These are phyloP conservation scores for Plasmodium knowlesi DNA, from an alignment of 169 alveolate species.

Conservation along the genomic window DNA sequence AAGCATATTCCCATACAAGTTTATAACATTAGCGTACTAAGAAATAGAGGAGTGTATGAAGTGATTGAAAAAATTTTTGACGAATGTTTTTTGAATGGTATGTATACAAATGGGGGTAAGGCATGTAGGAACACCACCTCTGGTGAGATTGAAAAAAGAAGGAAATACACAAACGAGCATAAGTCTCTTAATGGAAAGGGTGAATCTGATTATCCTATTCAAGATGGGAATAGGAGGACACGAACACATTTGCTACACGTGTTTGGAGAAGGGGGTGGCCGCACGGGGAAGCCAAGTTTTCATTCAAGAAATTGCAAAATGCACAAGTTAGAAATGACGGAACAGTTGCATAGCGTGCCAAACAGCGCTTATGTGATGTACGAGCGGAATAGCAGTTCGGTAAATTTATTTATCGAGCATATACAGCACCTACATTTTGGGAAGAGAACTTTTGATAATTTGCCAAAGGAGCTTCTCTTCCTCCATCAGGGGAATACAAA, in stretches of 20 bases:
- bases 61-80: constrained; percentile 32
- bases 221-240: neutral
- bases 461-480: neutral
- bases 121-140: neutral
- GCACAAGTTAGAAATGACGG: neutral
- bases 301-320: neutral
- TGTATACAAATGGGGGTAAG: neutral
- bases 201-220: neutral
- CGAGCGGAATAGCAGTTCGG: constrained; percentile 1
- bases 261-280: neutral
- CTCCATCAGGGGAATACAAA: neutral
- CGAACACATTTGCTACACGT: neutral
- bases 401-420: constrained; percentile 60
- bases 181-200: neutral
- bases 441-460: constrained; percentile 16
- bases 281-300: neutral
- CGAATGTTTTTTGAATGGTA: neutral
- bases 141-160: neutral
- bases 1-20: constrained; percentile 39
- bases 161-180: neutral
- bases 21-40: constrained; percentile 51
- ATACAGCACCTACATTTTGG: constrained; percentile 58
- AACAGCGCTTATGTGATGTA: constrained; percentile 29
- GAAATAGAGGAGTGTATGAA: constrained; percentile 69
- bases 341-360: neutral